These are phyloP conservation scores for Backusella tarrabulga DNA, from an alignment of 192 early-diverging fungal species.

Conservation along the genomic window DNA sequence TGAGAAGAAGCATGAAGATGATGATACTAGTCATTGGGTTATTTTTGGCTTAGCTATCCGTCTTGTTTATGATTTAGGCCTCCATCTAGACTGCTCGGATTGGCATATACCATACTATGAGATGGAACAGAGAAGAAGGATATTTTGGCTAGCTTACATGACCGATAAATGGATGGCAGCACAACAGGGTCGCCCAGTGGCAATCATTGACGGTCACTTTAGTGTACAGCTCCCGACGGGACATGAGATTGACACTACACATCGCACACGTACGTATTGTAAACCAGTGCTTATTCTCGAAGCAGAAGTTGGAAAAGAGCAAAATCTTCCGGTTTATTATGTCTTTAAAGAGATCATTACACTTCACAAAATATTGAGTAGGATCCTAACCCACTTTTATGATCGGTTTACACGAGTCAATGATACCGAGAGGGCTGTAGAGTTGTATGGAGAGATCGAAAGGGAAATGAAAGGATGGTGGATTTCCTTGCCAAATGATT, in stretches of 20 bases:
- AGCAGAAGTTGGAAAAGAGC: neutral
- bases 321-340: neutral
- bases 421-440: neutral
- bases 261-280: neutral
- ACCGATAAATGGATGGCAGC: slow-evolving; percentile 59
- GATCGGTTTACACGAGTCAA: slow-evolving; percentile 15
- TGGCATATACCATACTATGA: slow-evolving; percentile 56
- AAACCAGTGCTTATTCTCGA: neutral
- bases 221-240: slow-evolving; percentile 12
- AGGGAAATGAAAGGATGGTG: neutral
- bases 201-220: slow-evolving; percentile 42
- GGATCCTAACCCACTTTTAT: slow-evolving; percentile 26
- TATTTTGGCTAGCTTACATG: slow-evolving; percentile 71
- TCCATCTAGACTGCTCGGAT: slow-evolving; percentile 60
- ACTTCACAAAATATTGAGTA: slow-evolving; percentile 24
- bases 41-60: slow-evolving; percentile 53
- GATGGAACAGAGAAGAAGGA: slow-evolving; percentile 59
- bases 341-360: slow-evolving; percentile 18
- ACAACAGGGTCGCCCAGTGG: slow-evolving; percentile 35
- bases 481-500: neutral
- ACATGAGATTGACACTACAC: slow-evolving; percentile 15
- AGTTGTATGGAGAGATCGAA: slow-evolving; percentile 1
- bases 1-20: neutral
- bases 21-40: slow-evolving; percentile 25
- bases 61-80: slow-evolving; percentile 76